These are phyloP conservation scores for Daldinia decipiens DNA, from an alignment of 495 filamentous ascomycete genomes.

Conservation along the genomic window DNA sequence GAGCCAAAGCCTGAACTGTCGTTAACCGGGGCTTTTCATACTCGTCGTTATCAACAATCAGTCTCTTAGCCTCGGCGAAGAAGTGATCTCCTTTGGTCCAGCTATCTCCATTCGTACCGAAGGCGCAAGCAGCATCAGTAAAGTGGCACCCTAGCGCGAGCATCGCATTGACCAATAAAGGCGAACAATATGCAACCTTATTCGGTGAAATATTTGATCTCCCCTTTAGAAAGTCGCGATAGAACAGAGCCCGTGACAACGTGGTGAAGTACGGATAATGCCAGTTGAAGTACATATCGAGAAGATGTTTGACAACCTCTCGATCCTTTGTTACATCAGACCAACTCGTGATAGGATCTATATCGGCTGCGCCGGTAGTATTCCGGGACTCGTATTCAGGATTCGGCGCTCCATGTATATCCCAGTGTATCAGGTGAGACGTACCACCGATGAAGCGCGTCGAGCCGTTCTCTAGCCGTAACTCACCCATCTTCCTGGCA, in stretches of 20 bases:
- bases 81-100: constrained; percentile 96
- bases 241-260: constrained; percentile 89
- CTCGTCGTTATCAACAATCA: constrained; percentile 91
- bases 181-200: constrained; percentile 80
- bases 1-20: constrained; percentile 92
- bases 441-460: constrained; percentile 95
- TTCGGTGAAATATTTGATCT: constrained; percentile 55
- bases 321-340: constrained; percentile 84
- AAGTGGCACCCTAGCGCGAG: constrained; percentile 97
- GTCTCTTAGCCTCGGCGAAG: constrained; percentile 91
- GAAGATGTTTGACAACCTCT: constrained; percentile 82
- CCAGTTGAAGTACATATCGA: constrained; percentile 98
- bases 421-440: constrained; percentile 84
- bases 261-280: constrained; percentile 98
- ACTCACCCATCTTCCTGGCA: constrained; percentile 91
- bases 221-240: constrained; percentile 81
- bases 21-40: constrained; percentile 89
- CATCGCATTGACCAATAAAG: constrained; percentile 93
- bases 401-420: constrained; percentile 63
- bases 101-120: constrained; percentile 73
- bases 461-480: constrained; percentile 86
- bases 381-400: constrained; percentile 62
- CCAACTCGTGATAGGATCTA: constrained; percentile 82
- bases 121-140: constrained; percentile 76
- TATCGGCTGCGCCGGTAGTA: constrained; percentile 55